phyloP scores from a whole-genome alignment of 768 basidiomycete genomes.

The Arthromyces matolae region DNA sequence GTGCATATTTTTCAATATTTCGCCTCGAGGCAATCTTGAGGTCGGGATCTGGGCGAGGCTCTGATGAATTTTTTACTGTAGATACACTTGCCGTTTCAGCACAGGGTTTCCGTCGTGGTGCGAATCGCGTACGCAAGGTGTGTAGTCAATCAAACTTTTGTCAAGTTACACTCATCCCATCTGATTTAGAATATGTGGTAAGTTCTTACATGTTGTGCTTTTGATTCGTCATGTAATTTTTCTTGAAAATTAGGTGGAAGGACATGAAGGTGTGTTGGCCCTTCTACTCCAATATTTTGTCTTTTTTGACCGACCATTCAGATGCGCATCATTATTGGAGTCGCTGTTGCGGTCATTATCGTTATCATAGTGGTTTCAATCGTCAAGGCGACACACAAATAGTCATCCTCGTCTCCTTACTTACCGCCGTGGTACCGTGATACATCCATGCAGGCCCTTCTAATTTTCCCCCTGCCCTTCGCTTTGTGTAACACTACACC shows the following conservation, averaged over 20 bases:
- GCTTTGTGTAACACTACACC: slow-evolving; percentile 12
- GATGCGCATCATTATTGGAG: slow-evolving; percentile 97
- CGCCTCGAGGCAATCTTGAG: slow-evolving; percentile 2
- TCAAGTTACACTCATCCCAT: too few species aligned
- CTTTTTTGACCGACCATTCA: slow-evolving; percentile 25
- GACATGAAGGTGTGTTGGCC: slow-evolving; percentile 79
- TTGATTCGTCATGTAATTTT: slow-evolving; percentile 12
- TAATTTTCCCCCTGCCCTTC: slow-evolving; percentile 5
- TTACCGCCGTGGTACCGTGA: slow-evolving; percentile 25
- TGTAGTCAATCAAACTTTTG: slow-evolving; percentile 24
- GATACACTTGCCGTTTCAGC: slow-evolving; percentile 97
- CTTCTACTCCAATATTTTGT: background rate
- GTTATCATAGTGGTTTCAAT: slow-evolving; percentile 95
- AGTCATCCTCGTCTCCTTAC: slow-evolving; percentile 16
- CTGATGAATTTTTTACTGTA: slow-evolving; percentile 25
- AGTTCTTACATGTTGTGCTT: slow-evolving; percentile 26
- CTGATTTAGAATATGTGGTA: slow-evolving; percentile 82
- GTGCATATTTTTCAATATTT: slow-evolving; percentile 42
- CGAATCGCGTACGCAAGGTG: slow-evolving; percentile 96
- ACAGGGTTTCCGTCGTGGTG: slow-evolving; percentile 97
- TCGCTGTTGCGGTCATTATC: slow-evolving; percentile 85
- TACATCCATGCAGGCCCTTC: slow-evolving; percentile 41
- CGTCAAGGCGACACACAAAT: slow-evolving; percentile 75
- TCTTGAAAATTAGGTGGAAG: slow-evolving; percentile 70
- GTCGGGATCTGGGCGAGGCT: background rate